phyloP scores from a whole-genome alignment of 192 early-diverging fungal genomes.

The Chytriomyces sp. region DNA sequence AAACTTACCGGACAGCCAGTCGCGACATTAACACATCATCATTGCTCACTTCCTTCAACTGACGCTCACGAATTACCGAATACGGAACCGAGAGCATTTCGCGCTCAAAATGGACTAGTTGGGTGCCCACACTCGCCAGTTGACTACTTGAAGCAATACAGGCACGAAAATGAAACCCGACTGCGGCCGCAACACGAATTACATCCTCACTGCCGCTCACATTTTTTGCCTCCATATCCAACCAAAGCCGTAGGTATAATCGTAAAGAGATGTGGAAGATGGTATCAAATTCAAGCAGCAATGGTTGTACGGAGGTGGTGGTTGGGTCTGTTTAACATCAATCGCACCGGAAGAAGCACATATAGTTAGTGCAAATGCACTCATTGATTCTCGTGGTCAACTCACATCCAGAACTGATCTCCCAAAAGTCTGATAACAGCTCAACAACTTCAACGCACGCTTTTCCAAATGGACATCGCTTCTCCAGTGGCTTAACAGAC shows the following conservation, averaged over 20 bases:
- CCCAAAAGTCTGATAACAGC: slow-evolving; percentile 71
- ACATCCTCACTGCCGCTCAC: slow-evolving; percentile 38
- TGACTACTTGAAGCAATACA: slow-evolving; percentile 34
- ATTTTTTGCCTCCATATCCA: slow-evolving; percentile 64
- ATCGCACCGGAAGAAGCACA: not conserved
- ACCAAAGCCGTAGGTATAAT: slow-evolving; percentile 64
- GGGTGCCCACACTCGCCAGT: slow-evolving; percentile 22
- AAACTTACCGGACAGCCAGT: slow-evolving; percentile 63
- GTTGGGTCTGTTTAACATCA: slow-evolving; percentile 46
- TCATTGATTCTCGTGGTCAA: not conserved
- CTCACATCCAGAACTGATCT: slow-evolving; percentile 70
- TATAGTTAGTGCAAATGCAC: not conserved
- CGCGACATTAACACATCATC: slow-evolving; percentile 68
- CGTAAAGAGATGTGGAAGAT: slow-evolving; percentile 61
- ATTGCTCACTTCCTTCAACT: slow-evolving; percentile 70
- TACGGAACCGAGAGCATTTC: slow-evolving; percentile 69
- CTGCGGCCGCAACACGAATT: slow-evolving; percentile 55
- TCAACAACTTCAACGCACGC: slow-evolving; percentile 70
- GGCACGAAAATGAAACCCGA: slow-evolving; percentile 67
- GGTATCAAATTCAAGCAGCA: slow-evolving; percentile 64
- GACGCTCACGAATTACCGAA: slow-evolving; percentile 64
- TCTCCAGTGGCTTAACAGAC: slow-evolving; percentile 37
- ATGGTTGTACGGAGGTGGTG: slow-evolving; percentile 65
- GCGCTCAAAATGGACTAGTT: slow-evolving; percentile 54
- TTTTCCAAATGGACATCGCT: slow-evolving; percentile 62